Conservation (phyloP, 139 green algal species). For the Micractinium sp. region DNA sequence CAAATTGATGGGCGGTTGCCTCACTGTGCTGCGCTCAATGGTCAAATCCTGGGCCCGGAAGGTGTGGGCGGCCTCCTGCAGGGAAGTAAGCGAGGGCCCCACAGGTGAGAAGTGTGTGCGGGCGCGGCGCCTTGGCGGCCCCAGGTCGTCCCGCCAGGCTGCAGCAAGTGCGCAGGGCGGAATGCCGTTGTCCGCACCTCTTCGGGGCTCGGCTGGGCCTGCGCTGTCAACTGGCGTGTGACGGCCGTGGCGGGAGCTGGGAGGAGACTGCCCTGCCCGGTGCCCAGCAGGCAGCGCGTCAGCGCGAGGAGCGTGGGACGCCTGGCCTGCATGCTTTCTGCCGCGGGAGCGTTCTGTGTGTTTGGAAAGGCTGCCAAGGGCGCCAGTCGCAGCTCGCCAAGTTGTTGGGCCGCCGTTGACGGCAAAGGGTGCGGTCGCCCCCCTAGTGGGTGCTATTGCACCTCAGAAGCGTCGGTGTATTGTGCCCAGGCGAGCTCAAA, state of each 20-base stretch:
- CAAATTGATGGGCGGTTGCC: constrained; percentile 23
- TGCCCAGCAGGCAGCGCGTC: not conserved
- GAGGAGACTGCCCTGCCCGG: not conserved
- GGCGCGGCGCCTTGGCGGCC: not conserved
- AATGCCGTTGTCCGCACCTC: not conserved
- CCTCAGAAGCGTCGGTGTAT: no score
- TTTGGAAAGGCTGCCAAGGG: no score
- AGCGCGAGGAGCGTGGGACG: no score
- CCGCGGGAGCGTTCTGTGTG: no score
- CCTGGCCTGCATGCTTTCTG: no score
- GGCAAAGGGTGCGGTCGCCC: no score
- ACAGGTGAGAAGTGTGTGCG: not conserved
- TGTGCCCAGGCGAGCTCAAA: no score
- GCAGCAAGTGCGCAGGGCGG: not conserved
- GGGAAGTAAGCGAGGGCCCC: not conserved
- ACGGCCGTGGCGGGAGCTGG: not conserved
- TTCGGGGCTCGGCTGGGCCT: not conserved
- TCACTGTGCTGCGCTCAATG: constrained; percentile 30
- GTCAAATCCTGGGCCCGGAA: constrained; percentile 19
- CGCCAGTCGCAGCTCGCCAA: no score
- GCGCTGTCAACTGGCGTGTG: not conserved
- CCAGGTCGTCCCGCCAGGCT: no score
- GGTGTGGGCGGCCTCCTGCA: constrained; percentile 10
- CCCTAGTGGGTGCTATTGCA: no score
- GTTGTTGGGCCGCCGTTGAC: no score